These are phyloP conservation scores for Chaetomium tenue DNA, from an alignment of 495 filamentous ascomycete genomes.

Conservation along the genomic window DNA sequence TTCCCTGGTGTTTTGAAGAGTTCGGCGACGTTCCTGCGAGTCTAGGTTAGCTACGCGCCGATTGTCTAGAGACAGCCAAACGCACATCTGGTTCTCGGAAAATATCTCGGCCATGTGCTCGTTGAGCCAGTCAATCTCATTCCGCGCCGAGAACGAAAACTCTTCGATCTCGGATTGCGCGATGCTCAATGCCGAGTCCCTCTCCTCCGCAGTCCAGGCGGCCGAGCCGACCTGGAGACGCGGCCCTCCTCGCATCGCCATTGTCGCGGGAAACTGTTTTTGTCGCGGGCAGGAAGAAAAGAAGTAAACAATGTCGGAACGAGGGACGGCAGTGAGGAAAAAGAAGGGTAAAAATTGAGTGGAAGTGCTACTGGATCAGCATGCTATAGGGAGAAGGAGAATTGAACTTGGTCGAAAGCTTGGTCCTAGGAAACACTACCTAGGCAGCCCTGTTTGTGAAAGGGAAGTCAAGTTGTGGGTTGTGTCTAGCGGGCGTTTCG, in stretches of 20 bases:
- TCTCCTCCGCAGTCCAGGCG: slow-evolving; percentile 55
- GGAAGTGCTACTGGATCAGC: not conserved
- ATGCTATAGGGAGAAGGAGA: slow-evolving; percentile 4
- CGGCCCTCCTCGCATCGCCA: slow-evolving; percentile 52
- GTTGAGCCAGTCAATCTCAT: slow-evolving; percentile 94
- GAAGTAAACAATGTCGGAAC: slow-evolving; percentile 13
- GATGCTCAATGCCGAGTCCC: slow-evolving; percentile 49
- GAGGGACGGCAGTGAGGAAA: not conserved
- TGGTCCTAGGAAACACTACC: slow-evolving; percentile 19
- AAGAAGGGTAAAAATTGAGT: slow-evolving; percentile 4
- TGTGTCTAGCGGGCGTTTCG: slow-evolving; percentile 22
- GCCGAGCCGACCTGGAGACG: slow-evolving; percentile 56
- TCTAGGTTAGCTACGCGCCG: slow-evolving; percentile 6
- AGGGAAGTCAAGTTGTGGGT: slow-evolving; percentile 31
- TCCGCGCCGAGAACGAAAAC: slow-evolving; percentile 80
- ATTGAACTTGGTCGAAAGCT: slow-evolving; percentile 16
- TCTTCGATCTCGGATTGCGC: slow-evolving; percentile 73
- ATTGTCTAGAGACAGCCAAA: slow-evolving; percentile 18
- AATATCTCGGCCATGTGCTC: slow-evolving; percentile 97
- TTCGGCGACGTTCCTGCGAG: slow-evolving; percentile 74
- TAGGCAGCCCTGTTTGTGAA: slow-evolving; percentile 19
- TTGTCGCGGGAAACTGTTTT: slow-evolving; percentile 32
- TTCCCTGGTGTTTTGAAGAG: slow-evolving; percentile 96
- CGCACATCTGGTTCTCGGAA: slow-evolving; percentile 76
- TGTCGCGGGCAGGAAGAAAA: not conserved